Evolutionary conservation across 345 rosid species (phyloP), one percentile per base, ranked within the genome.

Genomic region (Combretum micranthum): DNA sequence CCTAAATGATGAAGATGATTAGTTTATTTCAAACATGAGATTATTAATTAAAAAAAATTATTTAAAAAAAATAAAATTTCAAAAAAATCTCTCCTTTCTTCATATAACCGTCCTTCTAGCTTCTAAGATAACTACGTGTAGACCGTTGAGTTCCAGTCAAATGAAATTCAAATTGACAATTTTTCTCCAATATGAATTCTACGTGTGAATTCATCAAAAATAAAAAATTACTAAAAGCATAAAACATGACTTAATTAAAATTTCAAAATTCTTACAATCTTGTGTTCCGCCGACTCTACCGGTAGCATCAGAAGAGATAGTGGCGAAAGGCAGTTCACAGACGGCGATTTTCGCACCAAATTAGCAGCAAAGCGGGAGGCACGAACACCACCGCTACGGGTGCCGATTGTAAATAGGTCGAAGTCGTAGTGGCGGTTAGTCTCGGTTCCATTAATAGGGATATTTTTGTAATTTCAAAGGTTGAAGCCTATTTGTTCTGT

Each of bases 251-350:
- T 13, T 7, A 46, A n/a, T 1, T 32, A 37, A 8, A 26, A 12
- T 21, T 13, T 21, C 48, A 18, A 25, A 12, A 1, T 57, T 15
- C 1, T 42, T 19, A 11, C n/a, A 17, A 42, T 61, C 96, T 80
- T 72, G 88, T 96, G 96, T 91, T 67, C 98, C 98, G 39, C 98
- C 98, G 26, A 88, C 86, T 67, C 98, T 95, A 20, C 98, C 98
- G 20, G 87, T 62, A 13, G 93, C 80, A 16, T 91, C 98, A 7
- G 98, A 91, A 52, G 98, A 88, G 49, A 92, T 78, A 52, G 95
- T 78, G 32, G 93, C 72, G 63, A 88, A 92, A 0, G 98, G 98
- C 3, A 92, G 98, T 75, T 92, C 98, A 55, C 98, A 92, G 43
- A 92, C 79, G 57, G 98, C 98, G 52, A 84, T 96, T 42, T 88